Base-by-base conservation (phyloP, 177 flowering plant genomes). In the Vitis hybrid region DNA sequence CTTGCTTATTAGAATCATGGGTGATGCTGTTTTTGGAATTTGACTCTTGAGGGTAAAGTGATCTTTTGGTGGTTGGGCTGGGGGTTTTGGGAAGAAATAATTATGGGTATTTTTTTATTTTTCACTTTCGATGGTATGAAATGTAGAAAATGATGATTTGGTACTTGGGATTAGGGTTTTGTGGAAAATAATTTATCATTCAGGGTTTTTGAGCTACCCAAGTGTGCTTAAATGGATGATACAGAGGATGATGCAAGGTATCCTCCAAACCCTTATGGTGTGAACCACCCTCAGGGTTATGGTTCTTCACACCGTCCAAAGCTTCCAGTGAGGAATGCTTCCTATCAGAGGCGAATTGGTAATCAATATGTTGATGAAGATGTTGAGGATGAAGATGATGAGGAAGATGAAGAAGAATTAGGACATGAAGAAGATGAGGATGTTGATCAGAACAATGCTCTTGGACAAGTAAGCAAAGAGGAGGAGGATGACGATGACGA, bases 171-270 rank as follows among this genome's bases (percentile, higher is more conserved):
- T 48, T 74, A 10, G 19, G 62, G 45, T 65, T 67, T 71, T 13
- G 15, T 11, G 65, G 21, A 7, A 50, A 45, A 1, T 18, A 49
- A 49, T 50, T 15, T 53, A 55, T 45, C 5, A 33, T 56, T 48
- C 63, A 16, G 62, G 68, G 59, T 22, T 53, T 39, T 60, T 53
- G 13, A 39, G 9, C 55, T 57, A 5, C 45, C 45, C 45, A 39
- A 39, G 45, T 39, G 21, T 70, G 64, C 13, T 64, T 51, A 26
- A 62, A 85, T 87, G 97, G 92, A 83, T 65, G 87, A 89, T 62
- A 78, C 79, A 6, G 89, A 89, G 73, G 97, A 91, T 72, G 89
- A 84, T 75, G 81, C 80, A 1, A 80, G 81, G 69, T 83, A 84
- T 72, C 82, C 86, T 1, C 76, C 84, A 9, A 79, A 79, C 18